Percentiles rank a stretch among this genome's conserved stretches.
Evolutionary conservation across 106 monocot genomes (phyloP).

Genomic region (Cymbidium sinense): DNA sequence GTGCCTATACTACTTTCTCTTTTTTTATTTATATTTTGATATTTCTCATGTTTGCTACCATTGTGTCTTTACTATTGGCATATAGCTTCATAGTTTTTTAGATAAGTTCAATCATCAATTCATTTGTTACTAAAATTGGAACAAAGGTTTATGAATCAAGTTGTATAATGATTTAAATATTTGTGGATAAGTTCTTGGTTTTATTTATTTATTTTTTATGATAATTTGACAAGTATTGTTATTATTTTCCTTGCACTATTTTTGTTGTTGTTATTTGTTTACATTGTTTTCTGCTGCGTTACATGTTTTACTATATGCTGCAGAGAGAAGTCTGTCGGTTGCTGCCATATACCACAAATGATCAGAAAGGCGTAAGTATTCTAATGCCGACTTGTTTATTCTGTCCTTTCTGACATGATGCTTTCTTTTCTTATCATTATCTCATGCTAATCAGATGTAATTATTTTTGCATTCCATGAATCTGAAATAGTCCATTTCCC

Average conservation of each 20-base stretch:
- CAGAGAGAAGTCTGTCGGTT: conserved; percentile 91
- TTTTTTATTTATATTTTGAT: background rate
- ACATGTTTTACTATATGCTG: conserved; percentile 14
- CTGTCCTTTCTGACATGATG: background rate
- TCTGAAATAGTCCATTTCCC: background rate
- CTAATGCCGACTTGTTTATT: background rate
- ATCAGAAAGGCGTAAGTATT: conserved; percentile 83
- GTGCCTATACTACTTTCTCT: background rate
- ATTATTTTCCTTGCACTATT: background rate
- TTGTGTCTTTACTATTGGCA: background rate
- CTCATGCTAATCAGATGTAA: background rate
- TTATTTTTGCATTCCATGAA: background rate
- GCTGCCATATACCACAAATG: conserved; percentile 54
- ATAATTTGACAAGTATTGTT: background rate
- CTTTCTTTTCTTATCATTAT: background rate
- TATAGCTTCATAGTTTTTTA: background rate
- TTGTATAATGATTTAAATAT: background rate
- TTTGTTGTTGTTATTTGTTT: background rate
- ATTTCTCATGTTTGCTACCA: background rate
- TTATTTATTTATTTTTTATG: background rate
- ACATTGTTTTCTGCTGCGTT: conserved; percentile 1
- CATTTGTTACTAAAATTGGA: background rate
- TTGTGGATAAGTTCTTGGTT: background rate
- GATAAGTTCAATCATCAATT: background rate
- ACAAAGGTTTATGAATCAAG: background rate